Conservation (phyloP, 371 early-diverging fungal species). For the Actinomucor elegans region DNA sequence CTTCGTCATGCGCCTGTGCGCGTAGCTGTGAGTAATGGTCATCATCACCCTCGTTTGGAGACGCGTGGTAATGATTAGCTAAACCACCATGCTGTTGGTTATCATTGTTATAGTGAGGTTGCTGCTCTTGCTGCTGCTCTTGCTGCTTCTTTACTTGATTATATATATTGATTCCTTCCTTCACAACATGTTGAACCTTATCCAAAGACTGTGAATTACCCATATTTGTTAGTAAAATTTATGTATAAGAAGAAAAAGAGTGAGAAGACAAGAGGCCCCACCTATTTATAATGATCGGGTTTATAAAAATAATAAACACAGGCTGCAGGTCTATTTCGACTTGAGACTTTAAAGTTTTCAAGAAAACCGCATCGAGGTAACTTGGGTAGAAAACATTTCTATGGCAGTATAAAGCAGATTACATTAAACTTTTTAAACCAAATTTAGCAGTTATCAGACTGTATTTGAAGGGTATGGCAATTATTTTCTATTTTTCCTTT, state of each 20-base stretch:
- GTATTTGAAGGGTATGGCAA: too few relatives aligned
- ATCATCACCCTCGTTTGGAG: slow-evolving; percentile 30
- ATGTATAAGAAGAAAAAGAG: not conserved
- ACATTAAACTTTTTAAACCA: too few relatives aligned
- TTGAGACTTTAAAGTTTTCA: too few relatives aligned
- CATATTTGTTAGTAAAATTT: slow-evolving; percentile 19
- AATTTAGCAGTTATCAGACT: too few relatives aligned
- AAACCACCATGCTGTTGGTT: slow-evolving; percentile 6
- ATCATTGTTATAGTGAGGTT: slow-evolving; percentile 10
- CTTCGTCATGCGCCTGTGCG: slow-evolving; percentile 42
- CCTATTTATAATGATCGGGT: too few relatives aligned
- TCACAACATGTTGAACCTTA: slow-evolving; percentile 16
- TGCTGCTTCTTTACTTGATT: slow-evolving; percentile 20
- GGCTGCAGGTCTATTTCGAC: too few relatives aligned
- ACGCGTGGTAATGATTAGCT: slow-evolving; percentile 5
- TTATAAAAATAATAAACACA: too few relatives aligned
- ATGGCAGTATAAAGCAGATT: too few relatives aligned
- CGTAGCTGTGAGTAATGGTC: slow-evolving; percentile 37
- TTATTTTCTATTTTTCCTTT: not conserved
- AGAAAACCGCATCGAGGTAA: too few relatives aligned
- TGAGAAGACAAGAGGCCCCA: too few relatives aligned
- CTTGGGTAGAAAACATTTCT: too few relatives aligned
- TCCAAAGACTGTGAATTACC: slow-evolving; percentile 45
- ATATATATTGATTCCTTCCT: slow-evolving; percentile 30
- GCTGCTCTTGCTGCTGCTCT: slow-evolving; percentile 13